Conservation (phyloP, 2,329 filamentous ascomycete genomes). For the Penicillium freii region DNA sequence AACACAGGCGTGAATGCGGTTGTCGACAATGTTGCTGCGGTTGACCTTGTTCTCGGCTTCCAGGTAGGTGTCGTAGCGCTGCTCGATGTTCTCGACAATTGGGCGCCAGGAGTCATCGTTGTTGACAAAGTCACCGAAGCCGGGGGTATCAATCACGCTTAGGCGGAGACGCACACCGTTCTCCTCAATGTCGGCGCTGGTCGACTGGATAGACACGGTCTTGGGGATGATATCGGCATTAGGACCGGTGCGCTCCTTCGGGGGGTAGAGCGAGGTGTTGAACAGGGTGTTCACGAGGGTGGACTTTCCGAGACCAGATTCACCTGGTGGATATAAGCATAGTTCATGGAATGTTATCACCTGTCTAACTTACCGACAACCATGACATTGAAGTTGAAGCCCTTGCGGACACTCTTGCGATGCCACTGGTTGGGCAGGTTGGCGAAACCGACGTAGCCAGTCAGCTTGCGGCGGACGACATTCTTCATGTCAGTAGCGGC, state of each 20-base stretch:
- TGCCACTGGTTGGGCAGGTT: slow-evolving; percentile 99
- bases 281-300: slow-evolving; percentile 99
- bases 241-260: slow-evolving; percentile 96
- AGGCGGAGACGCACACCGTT: slow-evolving; percentile 93
- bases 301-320: slow-evolving; percentile 98
- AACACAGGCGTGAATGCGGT: slow-evolving; percentile 96
- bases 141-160: slow-evolving; percentile 95
- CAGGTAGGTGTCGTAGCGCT: slow-evolving; percentile 96
- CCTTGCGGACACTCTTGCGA: slow-evolving; percentile 99
- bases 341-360: background rate
- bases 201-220: slow-evolving; percentile 91
- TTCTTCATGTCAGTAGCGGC: slow-evolving; percentile 75
- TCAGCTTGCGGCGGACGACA: slow-evolving; percentile 97
- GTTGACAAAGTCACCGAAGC: slow-evolving; percentile 99
- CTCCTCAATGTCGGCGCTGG: slow-evolving; percentile 96
- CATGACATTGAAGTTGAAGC: slow-evolving; percentile 99
- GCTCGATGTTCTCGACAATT: slow-evolving; percentile 99
- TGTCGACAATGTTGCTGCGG: slow-evolving; percentile 99
- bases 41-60: slow-evolving; percentile 99
- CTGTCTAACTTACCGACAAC: slow-evolving; percentile 81
- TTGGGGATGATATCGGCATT: slow-evolving; percentile 98
- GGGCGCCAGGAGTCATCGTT: slow-evolving; percentile 99
- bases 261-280: slow-evolving; percentile 98
- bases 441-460: slow-evolving; percentile 97
- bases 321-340: slow-evolving; percentile 60